Conservation (phyloP, 139 green algal genomes). For the Chlamydomonas sphaeroides region DNA sequence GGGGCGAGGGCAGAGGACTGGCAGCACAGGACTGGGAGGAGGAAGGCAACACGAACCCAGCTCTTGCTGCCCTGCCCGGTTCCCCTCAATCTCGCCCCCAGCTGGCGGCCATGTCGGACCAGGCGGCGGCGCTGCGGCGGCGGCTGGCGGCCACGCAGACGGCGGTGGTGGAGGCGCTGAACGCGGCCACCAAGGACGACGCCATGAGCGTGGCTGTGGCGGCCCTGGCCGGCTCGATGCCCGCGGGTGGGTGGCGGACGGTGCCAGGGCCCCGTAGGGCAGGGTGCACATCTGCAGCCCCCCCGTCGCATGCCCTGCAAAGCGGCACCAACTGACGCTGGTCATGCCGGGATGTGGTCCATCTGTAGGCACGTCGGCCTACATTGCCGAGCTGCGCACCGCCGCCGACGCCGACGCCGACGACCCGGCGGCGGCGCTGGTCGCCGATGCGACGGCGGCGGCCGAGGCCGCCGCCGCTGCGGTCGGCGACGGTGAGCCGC, state of each 20-base stretch:
- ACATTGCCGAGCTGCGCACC: conserved; percentile 46
- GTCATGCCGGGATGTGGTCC: too few species aligned
- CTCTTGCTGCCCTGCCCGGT: too few species aligned
- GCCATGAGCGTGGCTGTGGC: conserved; percentile 15
- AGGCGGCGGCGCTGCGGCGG: conserved; percentile 24
- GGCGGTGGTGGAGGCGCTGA: conserved; percentile 36
- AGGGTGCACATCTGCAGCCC: too few species aligned
- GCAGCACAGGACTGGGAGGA: too few species aligned
- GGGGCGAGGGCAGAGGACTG: too few species aligned
- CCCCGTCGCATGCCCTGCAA: too few species aligned
- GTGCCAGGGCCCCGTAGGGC: too few species aligned
- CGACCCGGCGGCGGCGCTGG: conserved; percentile 14
- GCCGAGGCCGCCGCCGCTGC: background rate
- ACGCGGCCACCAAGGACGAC: conserved; percentile 45
- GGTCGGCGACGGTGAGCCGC: background rate
- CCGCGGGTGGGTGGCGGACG: background rate
- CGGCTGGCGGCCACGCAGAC: conserved; percentile 32
- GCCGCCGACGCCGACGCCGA: conserved; percentile 22
- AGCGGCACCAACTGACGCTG: too few species aligned
- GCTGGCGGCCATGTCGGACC: conserved; percentile 18
- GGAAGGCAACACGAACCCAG: too few species aligned
- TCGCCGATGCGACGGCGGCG: conserved; percentile 9
- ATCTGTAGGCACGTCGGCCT: conserved; percentile 38
- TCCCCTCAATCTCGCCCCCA: too few species aligned
- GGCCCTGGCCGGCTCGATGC: conserved; percentile 23